Conservation (phyloP, 179 eudicot genomes). For the Dionaea muscipula region DNA sequence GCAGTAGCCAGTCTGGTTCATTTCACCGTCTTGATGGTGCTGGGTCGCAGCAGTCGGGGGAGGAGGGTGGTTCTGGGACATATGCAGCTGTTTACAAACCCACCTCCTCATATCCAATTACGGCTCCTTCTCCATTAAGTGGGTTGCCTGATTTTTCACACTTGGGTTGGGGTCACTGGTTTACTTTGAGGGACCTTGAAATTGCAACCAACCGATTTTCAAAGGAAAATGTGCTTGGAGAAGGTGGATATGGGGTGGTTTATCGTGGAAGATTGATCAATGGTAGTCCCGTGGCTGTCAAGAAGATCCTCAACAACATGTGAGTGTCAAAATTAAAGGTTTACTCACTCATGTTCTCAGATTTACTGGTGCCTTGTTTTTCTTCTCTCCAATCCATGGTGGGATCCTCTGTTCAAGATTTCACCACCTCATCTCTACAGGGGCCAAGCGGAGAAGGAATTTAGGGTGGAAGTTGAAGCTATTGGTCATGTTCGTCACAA, state of each 20-base stretch:
- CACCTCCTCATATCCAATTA: conserved; percentile 57
- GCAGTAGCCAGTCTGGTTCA: conserved; percentile 60
- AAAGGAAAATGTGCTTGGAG: conserved; percentile 86
- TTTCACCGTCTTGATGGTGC: conserved; percentile 44
- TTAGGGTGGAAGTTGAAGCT: conserved; percentile 91
- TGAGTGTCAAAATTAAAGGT: conserved; percentile 27
- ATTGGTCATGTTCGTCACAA: conserved; percentile 95
- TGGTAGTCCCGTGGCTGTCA: conserved; percentile 77
- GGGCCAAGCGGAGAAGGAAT: conserved; percentile 96
- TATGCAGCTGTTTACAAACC: conserved; percentile 32
- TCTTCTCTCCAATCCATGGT: conserved; percentile 6
- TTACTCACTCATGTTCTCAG: not conserved
- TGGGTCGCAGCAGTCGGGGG: conserved; percentile 61
- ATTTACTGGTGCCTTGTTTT: not conserved
- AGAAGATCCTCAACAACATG: conserved; percentile 82
- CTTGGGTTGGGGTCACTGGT: conserved; percentile 99
- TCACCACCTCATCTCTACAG: conserved; percentile 29
- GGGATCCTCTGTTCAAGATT: conserved; percentile 5
- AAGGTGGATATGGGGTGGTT: conserved; percentile 96
- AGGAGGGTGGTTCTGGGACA: conserved; percentile 59
- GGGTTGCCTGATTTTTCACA: conserved; percentile 93
- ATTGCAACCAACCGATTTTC: conserved; percentile 70
- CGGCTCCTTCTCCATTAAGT: conserved; percentile 79
- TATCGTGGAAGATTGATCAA: conserved; percentile 69
- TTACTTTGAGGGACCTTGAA: conserved; percentile 86